Percentiles rank a stretch among this genome's conserved stretches.
Conservation (phyloP, 2,329 filamentous ascomycete species). For the Penicillium crustosum region DNA sequence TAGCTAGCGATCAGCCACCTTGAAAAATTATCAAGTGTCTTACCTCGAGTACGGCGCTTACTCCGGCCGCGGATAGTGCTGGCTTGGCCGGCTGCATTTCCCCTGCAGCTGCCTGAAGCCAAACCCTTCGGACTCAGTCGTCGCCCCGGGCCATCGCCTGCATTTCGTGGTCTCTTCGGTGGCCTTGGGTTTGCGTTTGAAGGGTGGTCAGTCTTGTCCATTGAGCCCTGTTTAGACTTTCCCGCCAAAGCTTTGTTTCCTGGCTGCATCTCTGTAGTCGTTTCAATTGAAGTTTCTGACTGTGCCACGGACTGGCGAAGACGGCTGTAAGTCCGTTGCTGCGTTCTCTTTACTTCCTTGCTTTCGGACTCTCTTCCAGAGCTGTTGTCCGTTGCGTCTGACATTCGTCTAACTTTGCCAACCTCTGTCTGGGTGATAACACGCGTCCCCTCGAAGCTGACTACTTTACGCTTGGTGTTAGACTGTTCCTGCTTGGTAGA, state of each 20-base stretch:
- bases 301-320: conserved; percentile 17
- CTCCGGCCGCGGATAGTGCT: conserved; percentile 15
- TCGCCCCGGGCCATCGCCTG: conserved; percentile 27
- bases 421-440: neutral
- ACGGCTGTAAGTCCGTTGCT: conserved; percentile 27
- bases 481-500: neutral
- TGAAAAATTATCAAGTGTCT: neutral
- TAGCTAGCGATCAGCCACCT: conserved; percentile 5
- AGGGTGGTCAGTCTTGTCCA: neutral
- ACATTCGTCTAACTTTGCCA: conserved; percentile 4
- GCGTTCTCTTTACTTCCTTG: conserved; percentile 18
- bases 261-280: neutral
- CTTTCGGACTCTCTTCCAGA: conserved; percentile 2
- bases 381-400: conserved; percentile 6
- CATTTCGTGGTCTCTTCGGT: conserved; percentile 16
- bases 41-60: conserved; percentile 33
- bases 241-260: neutral
- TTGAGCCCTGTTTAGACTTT: neutral
- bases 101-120: conserved; percentile 30
- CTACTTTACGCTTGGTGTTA: conserved; percentile 24
- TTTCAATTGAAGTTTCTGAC: neutral
- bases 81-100: conserved; percentile 7
- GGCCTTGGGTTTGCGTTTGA: neutral
- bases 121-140: conserved; percentile 31
- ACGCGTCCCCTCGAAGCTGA: conserved; percentile 23